A percentile compares a stretch with the other conserved stretches of the same genome.
Evolutionary conservation across 768 basidiomycete genomes (phyloP).

Genomic region (Rhizopogon vinicolor): DNA sequence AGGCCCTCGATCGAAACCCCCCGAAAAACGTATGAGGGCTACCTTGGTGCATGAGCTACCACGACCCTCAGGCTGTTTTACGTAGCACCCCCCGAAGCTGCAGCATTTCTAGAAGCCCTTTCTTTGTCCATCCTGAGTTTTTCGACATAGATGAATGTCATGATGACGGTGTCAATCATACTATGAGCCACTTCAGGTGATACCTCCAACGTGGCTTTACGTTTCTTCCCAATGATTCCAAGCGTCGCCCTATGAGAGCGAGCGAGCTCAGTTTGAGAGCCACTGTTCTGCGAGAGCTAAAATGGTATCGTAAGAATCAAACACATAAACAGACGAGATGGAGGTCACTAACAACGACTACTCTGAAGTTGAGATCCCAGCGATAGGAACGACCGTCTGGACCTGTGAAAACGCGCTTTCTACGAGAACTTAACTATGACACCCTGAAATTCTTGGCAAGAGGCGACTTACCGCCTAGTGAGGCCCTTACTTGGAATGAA

Average conservation of each 20-base stretch:
- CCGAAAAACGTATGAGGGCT: too few species aligned
- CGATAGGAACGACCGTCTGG: slow-evolving; percentile 29
- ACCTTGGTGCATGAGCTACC: too few species aligned
- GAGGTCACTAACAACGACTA: slow-evolving; percentile 12
- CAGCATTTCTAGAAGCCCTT: background rate
- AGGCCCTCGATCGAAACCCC: too few species aligned
- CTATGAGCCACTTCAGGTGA: slow-evolving; percentile 11
- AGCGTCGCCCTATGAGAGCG: slow-evolving; percentile 15
- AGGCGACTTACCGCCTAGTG: slow-evolving; percentile 13
- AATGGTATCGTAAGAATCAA: too few species aligned
- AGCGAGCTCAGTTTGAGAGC: slow-evolving; percentile 11
- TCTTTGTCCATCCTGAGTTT: slow-evolving; percentile 19
- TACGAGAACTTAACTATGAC: too few species aligned
- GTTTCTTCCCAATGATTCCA: slow-evolving; percentile 15
- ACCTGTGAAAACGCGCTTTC: slow-evolving; percentile 21
- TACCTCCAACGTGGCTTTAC: slow-evolving; percentile 15
- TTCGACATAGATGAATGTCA: slow-evolving; percentile 17
- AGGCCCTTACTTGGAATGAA: slow-evolving; percentile 23
- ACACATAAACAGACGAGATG: background rate
- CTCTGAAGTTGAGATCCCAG: slow-evolving; percentile 21
- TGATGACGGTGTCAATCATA: slow-evolving; percentile 23
- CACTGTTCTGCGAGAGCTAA: slow-evolving; percentile 10
- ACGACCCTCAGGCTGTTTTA: too few species aligned
- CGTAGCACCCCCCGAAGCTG: too few species aligned
- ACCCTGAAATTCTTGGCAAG: background rate